Base-by-base conservation (phyloP, 2,329 filamentous ascomycete genomes). In the Fusarium graminum region DNA sequence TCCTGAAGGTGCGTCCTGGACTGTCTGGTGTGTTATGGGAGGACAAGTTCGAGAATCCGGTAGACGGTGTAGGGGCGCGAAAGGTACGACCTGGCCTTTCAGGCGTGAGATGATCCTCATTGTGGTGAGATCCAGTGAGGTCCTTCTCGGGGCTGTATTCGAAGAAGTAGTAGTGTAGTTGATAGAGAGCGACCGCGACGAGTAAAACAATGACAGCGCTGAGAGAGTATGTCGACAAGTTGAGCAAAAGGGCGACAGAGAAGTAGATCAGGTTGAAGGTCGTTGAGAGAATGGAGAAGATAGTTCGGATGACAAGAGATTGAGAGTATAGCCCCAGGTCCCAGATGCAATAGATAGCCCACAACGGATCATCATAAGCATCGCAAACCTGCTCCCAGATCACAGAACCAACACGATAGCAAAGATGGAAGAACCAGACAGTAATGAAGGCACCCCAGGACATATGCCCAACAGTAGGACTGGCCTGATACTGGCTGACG, bases 371-470 rank as follows among this genome's bases (percentile, higher is more conserved):
- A 1, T 34, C 29, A 13, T 46, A 65, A 7, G 52, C 51, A 28
- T 50, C n/a, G 26, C 47, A 12, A 7, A 61, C 19, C 13, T 43
- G 7, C n/a, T 51, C 36, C 10, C 43, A 68, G 25, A 43, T 22
- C 11, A 26, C 40, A 30, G 53, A 9, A 17, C 44, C 30, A 19
- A 39, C 2, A 6, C 40, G 34, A 45, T 45, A 51, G 36, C 41
- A 17, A 14, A 45, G 13, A 26, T 59, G 39, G 13, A 53, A 30
- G 46, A 65, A 52, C 65, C 64, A 68, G 29, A 56, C 36, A 13
- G 66, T 50, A 12, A 68, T 54, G 7, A 68, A 17, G n/a, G 17
- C n/a, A 17, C 60, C 65, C 19, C 64, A 65, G 1, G 25, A 14
- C 11, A 66, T 49, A 19, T 50, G 52, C 6, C 16, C 44, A 26